Evolutionary conservation across 495 filamentous ascomycete species (phyloP).

Genomic region (Neurospora cerealis): DNA sequence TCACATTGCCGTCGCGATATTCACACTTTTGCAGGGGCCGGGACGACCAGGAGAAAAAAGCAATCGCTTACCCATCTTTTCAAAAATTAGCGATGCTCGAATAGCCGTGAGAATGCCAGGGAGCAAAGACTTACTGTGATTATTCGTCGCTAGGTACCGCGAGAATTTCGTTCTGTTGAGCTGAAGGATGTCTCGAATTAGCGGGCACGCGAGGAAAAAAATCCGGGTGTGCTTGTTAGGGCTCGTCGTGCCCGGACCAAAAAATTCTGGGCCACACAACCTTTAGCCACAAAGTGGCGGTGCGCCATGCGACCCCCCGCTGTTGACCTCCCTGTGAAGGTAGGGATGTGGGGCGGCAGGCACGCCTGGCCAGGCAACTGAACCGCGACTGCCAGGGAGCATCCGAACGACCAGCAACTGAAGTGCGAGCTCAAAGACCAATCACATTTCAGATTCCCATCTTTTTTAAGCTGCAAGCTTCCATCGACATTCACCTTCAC

Average conservation of each 20-base stretch:
- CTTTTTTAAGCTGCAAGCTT: background rate
- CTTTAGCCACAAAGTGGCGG: background rate
- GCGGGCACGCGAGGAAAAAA: slow-evolving; percentile 22
- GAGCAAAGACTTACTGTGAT: slow-evolving; percentile 32
- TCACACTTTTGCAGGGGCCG: background rate
- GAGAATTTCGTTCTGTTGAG: slow-evolving; percentile 19
- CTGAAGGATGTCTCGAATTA: slow-evolving; percentile 23
- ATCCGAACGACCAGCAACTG: background rate
- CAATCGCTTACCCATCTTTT: slow-evolving; percentile 41
- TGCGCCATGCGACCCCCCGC: background rate
- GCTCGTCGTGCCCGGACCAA: slow-evolving; percentile 21
- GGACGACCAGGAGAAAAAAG: slow-evolving; percentile 7
- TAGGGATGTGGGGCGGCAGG: background rate
- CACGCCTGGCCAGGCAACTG: background rate
- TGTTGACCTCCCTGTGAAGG: background rate
- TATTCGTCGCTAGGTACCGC: slow-evolving; percentile 22
- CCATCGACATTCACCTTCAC: background rate
- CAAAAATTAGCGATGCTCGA: slow-evolving; percentile 13
- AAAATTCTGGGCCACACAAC: background rate
- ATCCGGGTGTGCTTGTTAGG: slow-evolving; percentile 29
- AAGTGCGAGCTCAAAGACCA: background rate
- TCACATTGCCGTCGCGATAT: background rate
- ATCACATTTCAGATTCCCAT: background rate
- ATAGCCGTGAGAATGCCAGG: background rate
- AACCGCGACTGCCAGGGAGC: background rate